A percentile compares a stretch with the other conserved stretches of the same genome.
These are phyloP conservation scores for Puccinia triticina DNA, from an alignment of 1,284 basidiomycete genomes.

Conservation along the genomic window DNA sequence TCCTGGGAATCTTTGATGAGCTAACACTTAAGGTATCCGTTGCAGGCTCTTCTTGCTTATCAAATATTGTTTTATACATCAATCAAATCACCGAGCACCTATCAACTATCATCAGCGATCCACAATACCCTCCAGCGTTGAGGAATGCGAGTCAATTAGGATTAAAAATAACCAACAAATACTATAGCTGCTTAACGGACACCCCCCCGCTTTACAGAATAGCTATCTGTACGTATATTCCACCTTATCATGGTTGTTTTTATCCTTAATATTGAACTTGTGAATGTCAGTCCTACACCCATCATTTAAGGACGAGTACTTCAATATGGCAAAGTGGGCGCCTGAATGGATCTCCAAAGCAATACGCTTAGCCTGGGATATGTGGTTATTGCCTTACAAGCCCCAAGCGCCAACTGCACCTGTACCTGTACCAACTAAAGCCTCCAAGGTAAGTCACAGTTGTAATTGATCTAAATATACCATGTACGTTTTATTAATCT, in stretches of 20 bases:
- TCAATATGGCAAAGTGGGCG: not conserved
- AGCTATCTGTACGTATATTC: not conserved
- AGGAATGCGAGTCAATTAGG: no score
- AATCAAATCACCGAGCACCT: not conserved
- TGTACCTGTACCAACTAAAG: not conserved
- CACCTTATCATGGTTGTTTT: not conserved
- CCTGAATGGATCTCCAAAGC: not conserved
- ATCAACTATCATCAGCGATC: not conserved
- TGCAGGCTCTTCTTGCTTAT: not conserved
- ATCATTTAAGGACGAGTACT: conserved; percentile 4
- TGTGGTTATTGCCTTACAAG: not conserved
- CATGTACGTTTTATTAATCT: no score
- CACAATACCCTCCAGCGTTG: no score
- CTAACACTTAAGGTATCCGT: not conserved
- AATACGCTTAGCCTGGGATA: no score
- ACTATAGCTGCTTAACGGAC: not conserved
- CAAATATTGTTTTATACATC: not conserved
- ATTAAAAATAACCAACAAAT: no score
- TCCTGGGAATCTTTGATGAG: not conserved
- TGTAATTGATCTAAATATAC: no score
- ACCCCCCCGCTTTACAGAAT: not conserved
- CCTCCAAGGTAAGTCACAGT: not conserved
- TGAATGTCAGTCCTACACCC: conserved; percentile 14
- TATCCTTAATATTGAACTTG: not conserved
- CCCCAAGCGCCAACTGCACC: not conserved